Percentiles rank a stretch among this genome's conserved stretches.
phyloP scores from a whole-genome alignment of 2,329 filamentous ascomycete genomes.

The Ceratocystis cubensis region DNA sequence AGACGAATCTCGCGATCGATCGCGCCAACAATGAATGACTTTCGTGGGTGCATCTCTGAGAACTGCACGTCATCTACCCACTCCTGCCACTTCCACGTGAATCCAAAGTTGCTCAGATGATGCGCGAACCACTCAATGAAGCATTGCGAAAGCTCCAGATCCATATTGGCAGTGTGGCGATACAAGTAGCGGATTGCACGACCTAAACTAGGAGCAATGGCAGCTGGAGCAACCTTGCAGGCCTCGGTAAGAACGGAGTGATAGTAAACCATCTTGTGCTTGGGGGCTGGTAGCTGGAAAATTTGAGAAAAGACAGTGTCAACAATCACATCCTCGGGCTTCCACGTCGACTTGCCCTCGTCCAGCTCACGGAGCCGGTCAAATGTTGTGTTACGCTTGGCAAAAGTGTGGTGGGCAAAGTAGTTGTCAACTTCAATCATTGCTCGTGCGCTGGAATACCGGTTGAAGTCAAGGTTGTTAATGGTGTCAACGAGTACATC shows the following conservation, averaged over 20 bases:
- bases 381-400: constrained; percentile 85
- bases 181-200: constrained; percentile 88
- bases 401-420: constrained; percentile 78
- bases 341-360: constrained; percentile 65
- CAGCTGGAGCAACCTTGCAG: constrained; percentile 89
- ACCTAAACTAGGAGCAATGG: constrained; percentile 88
- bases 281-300: constrained; percentile 70
- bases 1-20: constrained; percentile 94
- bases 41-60: constrained; percentile 67
- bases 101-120: constrained; percentile 96
- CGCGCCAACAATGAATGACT: constrained; percentile 82
- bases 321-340: constrained; percentile 93
- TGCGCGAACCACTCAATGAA: constrained; percentile 98
- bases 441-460: constrained; percentile 72
- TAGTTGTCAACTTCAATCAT: constrained; percentile 92
- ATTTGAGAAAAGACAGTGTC: constrained; percentile 95
- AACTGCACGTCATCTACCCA: constrained; percentile 81
- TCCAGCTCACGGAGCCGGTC: constrained; percentile 68
- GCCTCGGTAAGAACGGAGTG: constrained; percentile 88
- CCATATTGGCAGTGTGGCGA: constrained; percentile 66
- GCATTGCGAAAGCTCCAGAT: constrained; percentile 72
- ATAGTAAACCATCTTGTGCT: constrained; percentile 94
- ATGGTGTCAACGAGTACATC: constrained; percentile 86
- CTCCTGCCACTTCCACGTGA: constrained; percentile 98
- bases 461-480: constrained; percentile 86